phyloP scores from a whole-genome alignment of 768 basidiomycete genomes.

The Suillus sp. region DNA sequence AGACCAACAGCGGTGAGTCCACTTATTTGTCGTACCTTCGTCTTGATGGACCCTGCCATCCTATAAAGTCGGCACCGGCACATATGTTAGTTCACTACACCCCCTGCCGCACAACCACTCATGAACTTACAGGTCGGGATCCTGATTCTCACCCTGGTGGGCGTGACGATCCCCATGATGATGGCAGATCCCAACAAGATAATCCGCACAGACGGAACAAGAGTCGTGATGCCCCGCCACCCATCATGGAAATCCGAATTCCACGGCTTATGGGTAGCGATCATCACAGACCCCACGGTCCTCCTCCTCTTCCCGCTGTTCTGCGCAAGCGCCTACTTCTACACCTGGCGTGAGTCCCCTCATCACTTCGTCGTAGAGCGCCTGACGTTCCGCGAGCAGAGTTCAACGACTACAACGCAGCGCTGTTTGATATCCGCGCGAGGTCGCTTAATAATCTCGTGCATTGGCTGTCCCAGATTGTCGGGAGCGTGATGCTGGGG shows the following conservation, averaged over 20 bases:
- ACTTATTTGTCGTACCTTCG: neutral
- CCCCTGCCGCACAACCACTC: slow-evolving; percentile 43
- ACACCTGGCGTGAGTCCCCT: slow-evolving; percentile 66
- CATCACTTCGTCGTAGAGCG: neutral
- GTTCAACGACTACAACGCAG: slow-evolving; percentile 77
- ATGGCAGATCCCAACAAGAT: slow-evolving; percentile 75
- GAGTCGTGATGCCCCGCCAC: slow-evolving; percentile 60
- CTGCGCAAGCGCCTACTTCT: slow-evolving; percentile 80
- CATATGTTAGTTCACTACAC: slow-evolving; percentile 55
- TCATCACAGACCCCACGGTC: slow-evolving; percentile 69
- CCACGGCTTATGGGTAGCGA: slow-evolving; percentile 61
- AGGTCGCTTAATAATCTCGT: slow-evolving; percentile 76
- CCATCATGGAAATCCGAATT: slow-evolving; percentile 77
- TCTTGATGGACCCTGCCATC: neutral
- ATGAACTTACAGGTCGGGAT: slow-evolving; percentile 42
- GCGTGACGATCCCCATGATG: slow-evolving; percentile 62
- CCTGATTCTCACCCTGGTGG: slow-evolving; percentile 66
- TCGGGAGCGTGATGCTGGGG: slow-evolving; percentile 71
- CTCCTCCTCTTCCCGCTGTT: slow-evolving; percentile 82
- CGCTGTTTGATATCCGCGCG: slow-evolving; percentile 73
- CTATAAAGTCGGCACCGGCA: slow-evolving; percentile 59
- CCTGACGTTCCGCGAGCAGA: slow-evolving; percentile 40
- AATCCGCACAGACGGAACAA: slow-evolving; percentile 74
- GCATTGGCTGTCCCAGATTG: slow-evolving; percentile 79
- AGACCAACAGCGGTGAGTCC: slow-evolving; percentile 31